Conservation (phyloP, 768 basidiomycete genomes). For the Boletus barrowsii region DNA sequence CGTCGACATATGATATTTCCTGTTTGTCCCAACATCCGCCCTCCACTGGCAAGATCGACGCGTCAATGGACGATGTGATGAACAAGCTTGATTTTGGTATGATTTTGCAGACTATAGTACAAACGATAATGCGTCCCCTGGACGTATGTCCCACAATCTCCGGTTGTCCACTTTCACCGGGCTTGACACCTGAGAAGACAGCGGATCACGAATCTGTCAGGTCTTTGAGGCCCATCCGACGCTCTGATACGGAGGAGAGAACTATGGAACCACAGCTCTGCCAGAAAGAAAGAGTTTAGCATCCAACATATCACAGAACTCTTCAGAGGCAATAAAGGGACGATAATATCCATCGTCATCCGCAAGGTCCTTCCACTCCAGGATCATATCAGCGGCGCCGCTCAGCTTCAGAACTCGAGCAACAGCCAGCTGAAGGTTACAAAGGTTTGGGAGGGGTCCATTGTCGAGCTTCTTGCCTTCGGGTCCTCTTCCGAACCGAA, state of each 20-base stretch:
- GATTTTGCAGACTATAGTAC: too few relatives aligned
- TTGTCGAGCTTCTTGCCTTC: neutral
- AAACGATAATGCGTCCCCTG: too few relatives aligned
- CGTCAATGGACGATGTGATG: too few relatives aligned
- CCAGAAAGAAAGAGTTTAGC: neutral
- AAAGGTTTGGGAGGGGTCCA: neutral
- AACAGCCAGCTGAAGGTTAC: conserved; percentile 3
- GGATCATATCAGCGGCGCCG: conserved; percentile 5
- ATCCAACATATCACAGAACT: neutral
- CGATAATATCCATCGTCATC: neutral
- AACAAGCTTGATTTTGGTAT: too few relatives aligned
- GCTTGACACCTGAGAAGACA: too few relatives aligned
- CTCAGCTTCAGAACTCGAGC: conserved; percentile 7
- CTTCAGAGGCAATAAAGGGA: neutral
- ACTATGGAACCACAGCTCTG: neutral
- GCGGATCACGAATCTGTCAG: too few relatives aligned
- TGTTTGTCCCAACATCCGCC: too few relatives aligned
- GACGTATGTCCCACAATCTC: too few relatives aligned
- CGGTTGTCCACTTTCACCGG: too few relatives aligned
- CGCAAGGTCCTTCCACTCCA: neutral
- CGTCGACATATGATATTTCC: too few relatives aligned
- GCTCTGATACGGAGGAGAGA: neutral
- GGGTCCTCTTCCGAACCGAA: neutral
- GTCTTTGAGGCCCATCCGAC: neutral
- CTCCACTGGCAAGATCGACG: too few relatives aligned